Evolutionary conservation across 257 asterid species (phyloP).

Genomic region (Solanum paucissectum): DNA sequence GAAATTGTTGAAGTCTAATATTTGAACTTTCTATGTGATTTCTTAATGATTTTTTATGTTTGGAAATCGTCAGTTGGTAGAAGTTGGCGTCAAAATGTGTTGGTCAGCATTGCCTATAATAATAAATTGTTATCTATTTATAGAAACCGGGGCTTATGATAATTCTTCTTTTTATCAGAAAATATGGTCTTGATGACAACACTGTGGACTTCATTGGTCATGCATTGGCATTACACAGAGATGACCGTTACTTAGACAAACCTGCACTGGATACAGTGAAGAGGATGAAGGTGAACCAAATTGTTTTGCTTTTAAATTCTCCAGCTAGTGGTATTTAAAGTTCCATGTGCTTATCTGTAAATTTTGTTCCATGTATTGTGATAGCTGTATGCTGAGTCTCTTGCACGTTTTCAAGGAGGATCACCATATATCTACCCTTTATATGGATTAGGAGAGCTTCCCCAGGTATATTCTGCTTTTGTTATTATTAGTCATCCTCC

Average conservation of each 20-base stretch:
- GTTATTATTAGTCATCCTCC: neutral
- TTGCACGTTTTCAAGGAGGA: slow-evolving; percentile 92
- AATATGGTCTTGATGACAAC: slow-evolving; percentile 89
- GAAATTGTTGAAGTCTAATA: neutral
- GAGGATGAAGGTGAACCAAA: slow-evolving; percentile 59
- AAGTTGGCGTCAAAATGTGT: neutral
- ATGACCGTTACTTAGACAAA: slow-evolving; percentile 70
- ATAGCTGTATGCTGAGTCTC: slow-evolving; percentile 82
- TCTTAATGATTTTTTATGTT: neutral
- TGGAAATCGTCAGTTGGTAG: neutral
- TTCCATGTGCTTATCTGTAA: neutral
- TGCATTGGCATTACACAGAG: slow-evolving; percentile 81
- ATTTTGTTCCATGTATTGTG: neutral
- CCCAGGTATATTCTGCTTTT: slow-evolving; percentile 45
- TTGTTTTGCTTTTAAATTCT: neutral
- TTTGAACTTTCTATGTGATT: neutral
- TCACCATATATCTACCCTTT: slow-evolving; percentile 93
- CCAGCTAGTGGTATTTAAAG: neutral
- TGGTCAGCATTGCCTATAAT: neutral
- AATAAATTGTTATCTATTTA: neutral
- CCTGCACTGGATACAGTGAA: slow-evolving; percentile 80
- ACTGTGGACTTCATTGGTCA: slow-evolving; percentile 88
- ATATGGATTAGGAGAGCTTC: slow-evolving; percentile 95
- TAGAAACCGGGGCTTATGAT: neutral
- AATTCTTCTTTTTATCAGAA: slow-evolving; percentile 28